Base-by-base conservation (phyloP, 441 rosid genomes). In the Bocquillonia castaneifolia region DNA sequence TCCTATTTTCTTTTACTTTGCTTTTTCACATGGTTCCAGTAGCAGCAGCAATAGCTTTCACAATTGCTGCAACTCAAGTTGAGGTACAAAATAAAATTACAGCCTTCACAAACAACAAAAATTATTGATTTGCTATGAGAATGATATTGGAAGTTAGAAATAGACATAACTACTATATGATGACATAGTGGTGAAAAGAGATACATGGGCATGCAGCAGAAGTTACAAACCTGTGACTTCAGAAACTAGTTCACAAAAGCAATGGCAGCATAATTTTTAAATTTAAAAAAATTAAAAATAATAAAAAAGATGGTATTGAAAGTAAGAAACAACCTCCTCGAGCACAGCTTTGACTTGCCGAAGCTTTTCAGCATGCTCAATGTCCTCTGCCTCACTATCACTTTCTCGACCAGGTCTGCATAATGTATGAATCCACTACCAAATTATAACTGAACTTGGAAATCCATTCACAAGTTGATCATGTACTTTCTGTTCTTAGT, bases 311-410 rank as follows among this genome's bases (percentile, higher is more conserved):
- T n/a, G 12, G 36, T 47, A 3, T 10, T 3, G 17, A 44, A 36
- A 47, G 64, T 48, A 63, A 51, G 28, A 45, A 53, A 62, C 63
- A 62, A 92, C 99, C 99, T 96, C 99, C 84, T 96, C 99, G 67
- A 96, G 97, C 58, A 96, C 99, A 64, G 98, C 98, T 85, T 96
- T 96, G 42, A 96, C 99, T 80, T 93, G 99, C 64, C 98, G 99
- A 84, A 96, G 93, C 84, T 96, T 96, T 80, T 96, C 99, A 76
- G 98, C 98, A 82, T 96, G 99, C 83, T 92, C 98, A 74, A 90
- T 67, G 79, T 91, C 99, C 76, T 96, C 99, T 65, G 99, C 97
- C 81, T 96, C 99, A 71, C 97, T 93, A 70, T 96, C 99, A 87
- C 99, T 96, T 84, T 88, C 98, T 74, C 92, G 96, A 68, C 83